Base-by-base conservation (phyloP, 2,329 filamentous ascomycete species). In the Paracorniculantispora psalliotae region DNA sequence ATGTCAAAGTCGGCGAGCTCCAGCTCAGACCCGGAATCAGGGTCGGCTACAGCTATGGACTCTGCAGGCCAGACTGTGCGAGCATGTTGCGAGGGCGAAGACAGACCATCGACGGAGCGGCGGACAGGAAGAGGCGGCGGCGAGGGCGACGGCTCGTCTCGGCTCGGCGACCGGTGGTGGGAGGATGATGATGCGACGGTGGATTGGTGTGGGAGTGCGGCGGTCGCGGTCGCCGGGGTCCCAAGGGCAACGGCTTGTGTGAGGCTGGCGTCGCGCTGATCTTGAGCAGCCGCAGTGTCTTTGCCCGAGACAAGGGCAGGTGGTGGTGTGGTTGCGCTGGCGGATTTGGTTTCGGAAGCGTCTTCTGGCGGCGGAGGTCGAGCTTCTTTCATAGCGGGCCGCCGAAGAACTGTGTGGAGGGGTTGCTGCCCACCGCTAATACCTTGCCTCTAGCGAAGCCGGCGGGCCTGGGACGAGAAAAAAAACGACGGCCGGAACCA, bases 1-100 rank as follows among this genome's bases (percentile, higher is more conserved):
- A 74, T 75, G 57, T 48, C 44, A 33, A 59, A 51, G 51, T 59
- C 58, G 44, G 44, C 39, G 58, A 59, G 58, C 51, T 59, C 58
- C 21, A 59, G 58, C 35, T 59, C 58, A 50, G 51, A 59, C 39
- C 50, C 51, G 44, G 58, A 48, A n/a, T 48, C 30, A 25, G 50
- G 43, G 43, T 53, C 49, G 12, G 57, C 57, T 53, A 19, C 46
- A 37, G 44, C 51, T 55, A 55, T 48, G 35, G 44, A 49, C 50
- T 59, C 58, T 44, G 51, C 28, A 33, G 51, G 48, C 58, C 58
- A 59, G 23, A 59, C n/a, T 28, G n/a, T 50, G 44, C 35, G 50
- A 50, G 58, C 58, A 59, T 59, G 51, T 59, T 59, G 58, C 33
- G 51, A 56, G 21, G 46, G 51, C 9, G 58, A 59, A 9, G 23